Evolutionary conservation across 163 green algal genomes (phyloP), one percentile per base, ranked within the genome.

Genomic region (Prototheca stagnorum): DNA sequence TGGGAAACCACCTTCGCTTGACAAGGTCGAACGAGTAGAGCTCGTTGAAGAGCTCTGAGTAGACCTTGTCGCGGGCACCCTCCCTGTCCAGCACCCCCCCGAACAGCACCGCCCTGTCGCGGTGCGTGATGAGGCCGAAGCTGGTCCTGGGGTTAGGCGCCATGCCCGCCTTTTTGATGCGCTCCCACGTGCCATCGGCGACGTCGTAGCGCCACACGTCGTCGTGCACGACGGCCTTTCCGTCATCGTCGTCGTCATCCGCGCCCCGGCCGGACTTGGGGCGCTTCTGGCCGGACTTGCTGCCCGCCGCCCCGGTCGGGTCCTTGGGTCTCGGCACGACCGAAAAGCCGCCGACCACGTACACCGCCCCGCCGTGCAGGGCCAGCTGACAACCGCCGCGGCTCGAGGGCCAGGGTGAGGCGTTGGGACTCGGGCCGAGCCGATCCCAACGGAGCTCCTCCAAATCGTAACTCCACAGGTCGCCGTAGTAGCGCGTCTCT

Each of bases 401-500:
- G 0, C 62, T 54, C 19, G 56, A 17, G 14, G 79, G 69, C 42
- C 23, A 35, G 42, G 9, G 35, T 29, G n/a, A 22, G 5, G 35
- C 54, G 31, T 24, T 34, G 27, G 46, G 37, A n/a, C n/a, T n/a
- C 33, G 59, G 39, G 2, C 62, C 79, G 29, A 88, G 36, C 0
- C 47, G 35, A 36, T 53, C 46, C 83, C 88, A 95, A 44, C 70
- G 79, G 25, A 86, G 47, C 34, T 79, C 73, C 14, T 82, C 65
- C 33, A 92, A 50, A 63, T 93, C 70, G 14, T 92, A 78, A 22
- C 65, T 49, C 80, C 84, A 95, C 34, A 94, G 49, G 59, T 98
- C 88, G 55, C 93, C 92, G 73, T 86, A 95, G 61, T 96, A 98
- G 57, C 78, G 74, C 17, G 88, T 65, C 8, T 92, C 78, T 8